phyloP scores from a whole-genome alignment of 768 basidiomycete species.

The Mycena floridula region DNA sequence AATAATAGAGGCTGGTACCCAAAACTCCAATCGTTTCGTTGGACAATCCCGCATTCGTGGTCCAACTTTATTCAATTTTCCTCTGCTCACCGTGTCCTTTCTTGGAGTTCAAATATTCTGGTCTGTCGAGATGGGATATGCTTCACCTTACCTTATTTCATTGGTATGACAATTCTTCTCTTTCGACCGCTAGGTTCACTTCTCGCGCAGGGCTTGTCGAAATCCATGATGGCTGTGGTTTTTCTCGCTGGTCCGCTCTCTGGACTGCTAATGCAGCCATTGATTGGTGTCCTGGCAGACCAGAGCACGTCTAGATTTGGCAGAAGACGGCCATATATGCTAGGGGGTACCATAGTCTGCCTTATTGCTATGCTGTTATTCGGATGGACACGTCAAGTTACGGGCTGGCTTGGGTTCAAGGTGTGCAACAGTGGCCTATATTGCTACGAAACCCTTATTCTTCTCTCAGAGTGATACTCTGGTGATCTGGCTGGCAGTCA shows the following conservation, averaged over 20 bases:
- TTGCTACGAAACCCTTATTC: no score
- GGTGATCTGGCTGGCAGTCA: conserved; percentile 73
- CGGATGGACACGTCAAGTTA: conserved; percentile 73
- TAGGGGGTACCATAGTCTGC: conserved; percentile 62
- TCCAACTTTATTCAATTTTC: conserved; percentile 61
- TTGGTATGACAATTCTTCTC: no score
- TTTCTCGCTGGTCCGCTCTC: conserved; percentile 91
- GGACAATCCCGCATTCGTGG: conserved; percentile 49
- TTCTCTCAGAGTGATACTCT: conserved; percentile 50
- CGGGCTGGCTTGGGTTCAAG: conserved; percentile 34
- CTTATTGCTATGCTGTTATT: conserved; percentile 71
- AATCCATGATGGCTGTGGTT: conserved; percentile 82
- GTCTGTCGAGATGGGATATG: conserved; percentile 94
- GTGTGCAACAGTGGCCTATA: conserved; percentile 1
- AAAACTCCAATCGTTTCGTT: conserved; percentile 1
- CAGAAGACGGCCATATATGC: conserved; percentile 81
- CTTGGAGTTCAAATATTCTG: conserved; percentile 86
- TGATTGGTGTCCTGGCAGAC: conserved; percentile 85
- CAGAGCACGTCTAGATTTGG: conserved; percentile 80
- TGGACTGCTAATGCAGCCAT: conserved; percentile 85
- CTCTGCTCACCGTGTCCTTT: conserved; percentile 70
- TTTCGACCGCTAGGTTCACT: no score
- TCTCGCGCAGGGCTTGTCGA: conserved; percentile 83
- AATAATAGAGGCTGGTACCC: not conserved
- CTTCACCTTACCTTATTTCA: conserved; percentile 84